Evolutionary conservation across 495 filamentous ascomycete genomes (phyloP), one percentile per base, ranked within the genome.

Genomic region (Zalerion maritima): DNA sequence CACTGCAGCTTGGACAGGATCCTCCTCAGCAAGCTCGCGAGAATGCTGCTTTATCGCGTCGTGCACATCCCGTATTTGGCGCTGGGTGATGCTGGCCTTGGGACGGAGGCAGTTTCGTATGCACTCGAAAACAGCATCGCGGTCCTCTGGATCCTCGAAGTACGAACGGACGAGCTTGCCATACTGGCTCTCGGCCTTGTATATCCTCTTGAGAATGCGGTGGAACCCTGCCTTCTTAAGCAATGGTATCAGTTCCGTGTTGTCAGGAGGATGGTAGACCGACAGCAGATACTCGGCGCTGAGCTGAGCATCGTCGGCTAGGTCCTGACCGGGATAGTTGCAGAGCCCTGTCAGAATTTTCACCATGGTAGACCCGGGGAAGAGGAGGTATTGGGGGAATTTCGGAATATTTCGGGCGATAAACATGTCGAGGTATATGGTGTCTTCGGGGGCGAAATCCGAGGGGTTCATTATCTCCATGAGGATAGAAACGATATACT

Each of bases 341-440:
- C 89, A 97, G 20, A 97, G 61, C 5, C 82, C 80, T 6, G 71
- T 58, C 23, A 97, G 61, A 21, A 94, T 75, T 24, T 73, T 75
- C 41, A 87, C 78, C 1, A 96, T 64, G 6, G 78, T 76, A 5
- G 79, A 79, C 28, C 85, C 89, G 0, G 89, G 73, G 34, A 97
- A 70, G 18, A 94, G 66, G 40, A 97, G 80, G 43, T 92, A 94
- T 48, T 94, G 86, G 4, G 82, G 85, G 46, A 92, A 97, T 53
- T 96, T 97, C 2, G 89, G 82, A 10, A 96, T 65, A 42, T 92
- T 97, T 33, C 89, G 77, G 24, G 89, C 87, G 49, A 96, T 73
- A 46, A 97, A 96, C 82, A 97, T 97, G 48, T 97, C 78, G 19
- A 97, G 66, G 50, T 91, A 96, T 33, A 97, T 81, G 15, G 78